Evolutionary conservation across 345 rosid genomes (phyloP).

Genomic region (Populus alba): DNA sequence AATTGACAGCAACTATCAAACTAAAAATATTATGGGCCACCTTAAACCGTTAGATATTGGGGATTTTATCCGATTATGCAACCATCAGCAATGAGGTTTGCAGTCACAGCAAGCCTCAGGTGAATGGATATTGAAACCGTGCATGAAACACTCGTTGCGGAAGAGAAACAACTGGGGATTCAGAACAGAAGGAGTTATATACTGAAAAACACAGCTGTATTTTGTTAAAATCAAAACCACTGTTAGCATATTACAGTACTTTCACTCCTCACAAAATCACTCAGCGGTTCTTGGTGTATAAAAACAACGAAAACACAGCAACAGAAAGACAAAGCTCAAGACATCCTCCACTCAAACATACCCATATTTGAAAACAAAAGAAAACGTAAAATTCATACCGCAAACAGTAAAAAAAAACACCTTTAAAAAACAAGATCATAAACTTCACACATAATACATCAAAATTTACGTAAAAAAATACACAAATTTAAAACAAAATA

Average conservation of each 20-base stretch:
- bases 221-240: background rate
- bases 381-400: background rate
- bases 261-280: background rate
- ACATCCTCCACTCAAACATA: background rate
- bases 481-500: background rate
- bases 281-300: background rate
- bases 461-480: background rate
- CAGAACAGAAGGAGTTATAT: background rate
- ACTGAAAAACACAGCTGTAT: background rate
- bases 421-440: background rate
- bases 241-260: background rate
- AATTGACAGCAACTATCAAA: background rate
- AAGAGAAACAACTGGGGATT: background rate
- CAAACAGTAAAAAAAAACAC: background rate
- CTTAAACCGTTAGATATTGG: background rate
- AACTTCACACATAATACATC: background rate
- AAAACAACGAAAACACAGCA: background rate
- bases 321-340: background rate
- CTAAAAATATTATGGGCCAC: background rate
- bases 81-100: background rate
- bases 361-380: background rate
- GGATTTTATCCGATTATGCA: background rate
- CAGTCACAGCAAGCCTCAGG: background rate
- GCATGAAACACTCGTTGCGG: background rate
- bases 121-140: background rate